Conservation (phyloP, 345 rosid genomes). For the Sapria himalayana region DNA sequence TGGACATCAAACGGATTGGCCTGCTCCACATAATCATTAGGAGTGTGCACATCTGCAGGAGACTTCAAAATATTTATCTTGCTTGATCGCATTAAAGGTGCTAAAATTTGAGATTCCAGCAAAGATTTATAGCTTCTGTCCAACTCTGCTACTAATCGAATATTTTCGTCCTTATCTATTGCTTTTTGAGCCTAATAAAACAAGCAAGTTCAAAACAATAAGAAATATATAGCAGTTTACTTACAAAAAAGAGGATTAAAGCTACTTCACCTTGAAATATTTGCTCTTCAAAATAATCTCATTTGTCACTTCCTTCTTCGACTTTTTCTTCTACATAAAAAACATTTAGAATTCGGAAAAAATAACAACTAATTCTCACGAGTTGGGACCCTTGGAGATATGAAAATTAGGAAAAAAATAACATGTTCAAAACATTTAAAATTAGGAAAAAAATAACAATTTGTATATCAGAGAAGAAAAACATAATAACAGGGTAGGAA, state of each 20-base stretch:
- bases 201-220: not conserved
- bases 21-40: slow-evolving; percentile 17
- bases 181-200: slow-evolving; percentile 63
- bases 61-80: slow-evolving; percentile 44
- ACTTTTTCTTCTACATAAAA: slow-evolving; percentile 61
- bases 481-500: too few relatives aligned
- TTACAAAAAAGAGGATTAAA: slow-evolving; percentile 3
- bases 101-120: slow-evolving; percentile 34
- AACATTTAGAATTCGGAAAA: too few relatives aligned
- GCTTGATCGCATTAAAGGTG: slow-evolving; percentile 42
- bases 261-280: slow-evolving; percentile 77
- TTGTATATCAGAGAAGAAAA: too few relatives aligned
- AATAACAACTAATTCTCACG: too few relatives aligned
- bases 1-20: slow-evolving; percentile 10
- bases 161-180: slow-evolving; percentile 66
- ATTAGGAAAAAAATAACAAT: too few relatives aligned
- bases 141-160: slow-evolving; percentile 51
- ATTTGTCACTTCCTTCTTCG: slow-evolving; percentile 76
- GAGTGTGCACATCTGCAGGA: slow-evolving; percentile 20
- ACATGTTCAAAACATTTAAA: too few relatives aligned
- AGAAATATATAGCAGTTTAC: not conserved
- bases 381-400: too few relatives aligned
- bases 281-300: slow-evolving; percentile 94
- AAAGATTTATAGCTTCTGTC: slow-evolving; percentile 52
- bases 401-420: too few relatives aligned